Evolutionary conservation across 306 rosid genomes (phyloP).

Genomic region (Myrica gale): DNA sequence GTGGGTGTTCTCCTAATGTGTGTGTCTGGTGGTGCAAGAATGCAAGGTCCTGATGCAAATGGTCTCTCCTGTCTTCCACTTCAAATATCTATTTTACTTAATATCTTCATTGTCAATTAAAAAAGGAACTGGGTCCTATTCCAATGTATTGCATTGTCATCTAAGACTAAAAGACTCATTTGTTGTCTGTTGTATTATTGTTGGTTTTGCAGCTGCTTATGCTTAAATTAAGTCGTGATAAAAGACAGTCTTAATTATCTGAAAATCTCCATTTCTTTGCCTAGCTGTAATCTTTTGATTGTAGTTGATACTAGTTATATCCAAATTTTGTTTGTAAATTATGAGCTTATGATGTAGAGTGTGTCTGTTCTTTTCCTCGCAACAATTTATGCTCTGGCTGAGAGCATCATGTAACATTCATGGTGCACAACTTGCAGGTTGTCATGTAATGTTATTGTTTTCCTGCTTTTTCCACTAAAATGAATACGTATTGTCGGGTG

Average conservation of each 20-base stretch:
- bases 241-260: no score
- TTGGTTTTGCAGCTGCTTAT: neutral
- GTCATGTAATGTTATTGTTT: no score
- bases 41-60: neutral
- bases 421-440: neutral
- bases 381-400: neutral
- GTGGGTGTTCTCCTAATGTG: no score
- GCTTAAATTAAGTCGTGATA: no score
- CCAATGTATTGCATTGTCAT: neutral
- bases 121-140: neutral
- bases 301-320: neutral
- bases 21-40: neutral
- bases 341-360: no score
- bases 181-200: neutral
- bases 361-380: no score
- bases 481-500: neutral
- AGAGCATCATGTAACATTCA: neutral
- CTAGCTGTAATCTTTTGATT: neutral
- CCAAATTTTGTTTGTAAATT: no score
- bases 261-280: neutral
- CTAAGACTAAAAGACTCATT: neutral
- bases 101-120: neutral
- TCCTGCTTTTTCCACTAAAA: no score
- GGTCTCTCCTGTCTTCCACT: neutral
- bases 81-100: neutral